Evolutionary conservation across 345 rosid genomes (phyloP).

Genomic region (Trapa bicornis): DNA sequence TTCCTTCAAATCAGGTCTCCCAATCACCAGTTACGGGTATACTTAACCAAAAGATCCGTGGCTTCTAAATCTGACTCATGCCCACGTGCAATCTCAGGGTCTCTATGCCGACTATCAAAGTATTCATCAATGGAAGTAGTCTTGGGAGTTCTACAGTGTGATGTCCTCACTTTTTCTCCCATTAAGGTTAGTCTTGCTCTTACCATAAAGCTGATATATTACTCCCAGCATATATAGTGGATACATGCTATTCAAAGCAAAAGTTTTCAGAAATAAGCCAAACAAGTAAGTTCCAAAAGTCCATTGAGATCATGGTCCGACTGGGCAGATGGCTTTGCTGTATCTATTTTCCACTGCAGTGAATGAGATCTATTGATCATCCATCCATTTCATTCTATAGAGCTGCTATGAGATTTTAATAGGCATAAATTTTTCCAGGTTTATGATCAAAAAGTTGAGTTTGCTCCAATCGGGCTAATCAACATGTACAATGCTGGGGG

Average conservation of each 20-base stretch:
- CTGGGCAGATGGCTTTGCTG: neutral
- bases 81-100: slow-evolving; percentile 11
- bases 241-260: neutral
- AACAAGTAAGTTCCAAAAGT: no score
- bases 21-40: neutral
- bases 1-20: slow-evolving; percentile 34
- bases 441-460: slow-evolving; percentile 23
- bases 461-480: slow-evolving; percentile 37
- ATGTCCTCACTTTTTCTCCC: slow-evolving; percentile 36
- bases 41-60: no score
- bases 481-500: slow-evolving; percentile 49
- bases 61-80: neutral
- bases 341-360: no score
- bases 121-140: slow-evolving; percentile 17
- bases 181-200: slow-evolving; percentile 24
- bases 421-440: slow-evolving; percentile 13
- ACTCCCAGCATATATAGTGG: neutral
- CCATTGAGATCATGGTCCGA: neutral
- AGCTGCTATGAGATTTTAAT: neutral
- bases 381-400: neutral
- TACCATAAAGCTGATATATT: neutral
- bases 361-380: neutral
- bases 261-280: neutral
- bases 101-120: slow-evolving; percentile 17
- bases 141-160: slow-evolving; percentile 28